Evolutionary conservation across 495 filamentous ascomycete species (phyloP).

Genomic region (Niebla homalea): DNA sequence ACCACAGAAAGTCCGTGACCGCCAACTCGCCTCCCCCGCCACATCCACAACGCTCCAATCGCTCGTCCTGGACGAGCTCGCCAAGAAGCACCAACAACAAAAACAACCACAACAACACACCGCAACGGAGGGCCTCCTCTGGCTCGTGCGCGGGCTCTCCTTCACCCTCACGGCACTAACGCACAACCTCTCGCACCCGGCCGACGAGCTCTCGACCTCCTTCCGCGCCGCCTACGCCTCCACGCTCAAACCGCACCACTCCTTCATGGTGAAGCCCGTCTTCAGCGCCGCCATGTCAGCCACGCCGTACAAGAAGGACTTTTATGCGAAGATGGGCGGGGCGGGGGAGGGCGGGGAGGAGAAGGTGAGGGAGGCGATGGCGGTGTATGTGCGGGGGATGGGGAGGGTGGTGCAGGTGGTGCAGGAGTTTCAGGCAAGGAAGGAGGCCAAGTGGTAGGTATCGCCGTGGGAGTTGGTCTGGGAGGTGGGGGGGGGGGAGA

Average conservation of each 20-base stretch:
- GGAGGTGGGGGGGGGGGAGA: too few species aligned
- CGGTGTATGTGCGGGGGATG: slow-evolving; percentile 42
- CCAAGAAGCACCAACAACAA: too few species aligned
- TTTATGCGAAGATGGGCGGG: slow-evolving; percentile 71
- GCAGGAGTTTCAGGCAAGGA: slow-evolving; percentile 53
- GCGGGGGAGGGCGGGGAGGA: slow-evolving; percentile 34
- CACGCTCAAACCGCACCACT: slow-evolving; percentile 86
- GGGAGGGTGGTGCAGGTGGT: slow-evolving; percentile 63
- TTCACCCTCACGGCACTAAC: slow-evolving; percentile 80
- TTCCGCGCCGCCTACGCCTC: slow-evolving; percentile 74
- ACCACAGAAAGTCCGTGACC: slow-evolving; percentile 75
- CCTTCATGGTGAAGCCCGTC: slow-evolving; percentile 70
- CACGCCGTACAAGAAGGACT: slow-evolving; percentile 80
- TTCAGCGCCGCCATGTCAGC: slow-evolving; percentile 87
- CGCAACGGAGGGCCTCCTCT: slow-evolving; percentile 79
- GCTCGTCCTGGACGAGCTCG: slow-evolving; percentile 74
- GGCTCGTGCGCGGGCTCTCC: slow-evolving; percentile 87
- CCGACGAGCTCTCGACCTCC: slow-evolving; percentile 65
- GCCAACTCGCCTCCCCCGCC: slow-evolving; percentile 60
- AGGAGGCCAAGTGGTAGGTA: slow-evolving; percentile 56
- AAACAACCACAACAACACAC: too few species aligned
- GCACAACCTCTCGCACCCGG: slow-evolving; percentile 51
- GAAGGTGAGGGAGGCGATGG: slow-evolving; percentile 40
- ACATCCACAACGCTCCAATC: slow-evolving; percentile 71
- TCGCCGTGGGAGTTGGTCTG: too few species aligned